Evolutionary conservation across 2,329 filamentous ascomycete genomes (phyloP).

Genomic region (Davidsoniella neocaledoniae): DNA sequence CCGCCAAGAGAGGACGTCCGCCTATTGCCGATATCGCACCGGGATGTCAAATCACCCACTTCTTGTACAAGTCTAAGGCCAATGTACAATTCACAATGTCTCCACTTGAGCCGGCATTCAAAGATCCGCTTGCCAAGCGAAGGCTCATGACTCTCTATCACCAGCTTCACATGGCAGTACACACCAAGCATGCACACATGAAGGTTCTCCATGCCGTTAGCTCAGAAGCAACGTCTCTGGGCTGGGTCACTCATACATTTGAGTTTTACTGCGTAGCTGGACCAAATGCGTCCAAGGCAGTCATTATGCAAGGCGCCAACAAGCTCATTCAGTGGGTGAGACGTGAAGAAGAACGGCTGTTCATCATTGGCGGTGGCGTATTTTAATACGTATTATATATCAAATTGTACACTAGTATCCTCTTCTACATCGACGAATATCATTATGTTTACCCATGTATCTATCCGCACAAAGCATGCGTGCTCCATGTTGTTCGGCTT

Average conservation of each 20-base stretch:
- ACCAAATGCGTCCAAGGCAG: constrained; percentile 44
- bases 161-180: constrained; percentile 67
- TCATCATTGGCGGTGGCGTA: constrained; percentile 95
- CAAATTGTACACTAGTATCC: too few relatives aligned
- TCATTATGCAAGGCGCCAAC: constrained; percentile 72
- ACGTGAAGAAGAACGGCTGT: constrained; percentile 80
- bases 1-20: constrained; percentile 55
- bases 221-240: constrained; percentile 61
- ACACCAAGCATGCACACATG: constrained; percentile 66
- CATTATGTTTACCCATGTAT: not conserved
- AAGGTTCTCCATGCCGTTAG: constrained; percentile 72
- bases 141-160: constrained; percentile 74
- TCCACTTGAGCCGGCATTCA: constrained; percentile 54
- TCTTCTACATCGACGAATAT: too few relatives aligned
- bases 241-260: constrained; percentile 81
- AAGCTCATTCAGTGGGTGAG: constrained; percentile 83
- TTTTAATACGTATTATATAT: constrained; percentile 25
- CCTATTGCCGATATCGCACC: constrained; percentile 59
- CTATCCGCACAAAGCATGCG: not conserved
- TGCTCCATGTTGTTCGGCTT: not conserved
- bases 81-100: constrained; percentile 97
- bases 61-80: constrained; percentile 82
- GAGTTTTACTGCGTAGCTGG: constrained; percentile 93
- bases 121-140: constrained; percentile 39
- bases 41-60: constrained; percentile 69